Percentiles rank a stretch among this genome's conserved stretches.
Conservation (phyloP, 1,284 basidiomycete species). For the Abortiporus biennis region DNA sequence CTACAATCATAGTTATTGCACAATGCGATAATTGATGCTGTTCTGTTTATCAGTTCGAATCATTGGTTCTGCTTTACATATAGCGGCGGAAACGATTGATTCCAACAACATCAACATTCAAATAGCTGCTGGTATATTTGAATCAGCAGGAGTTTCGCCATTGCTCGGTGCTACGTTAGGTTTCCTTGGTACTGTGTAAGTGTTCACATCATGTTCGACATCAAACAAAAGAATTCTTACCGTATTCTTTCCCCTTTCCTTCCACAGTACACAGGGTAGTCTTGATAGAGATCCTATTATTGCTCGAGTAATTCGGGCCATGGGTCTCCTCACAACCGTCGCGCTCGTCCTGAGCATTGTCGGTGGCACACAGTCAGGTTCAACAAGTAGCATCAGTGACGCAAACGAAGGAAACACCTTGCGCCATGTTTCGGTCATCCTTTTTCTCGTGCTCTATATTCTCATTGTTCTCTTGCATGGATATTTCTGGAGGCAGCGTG, state of each 20-base stretch:
- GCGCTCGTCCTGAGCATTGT: slow-evolving; percentile 46
- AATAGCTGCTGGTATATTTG: slow-evolving; percentile 47
- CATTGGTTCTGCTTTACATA: slow-evolving; percentile 46
- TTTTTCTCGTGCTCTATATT: slow-evolving; percentile 44
- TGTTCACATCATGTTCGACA: too few relatives aligned
- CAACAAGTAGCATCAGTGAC: slow-evolving; percentile 2
- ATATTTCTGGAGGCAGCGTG: slow-evolving; percentile 42
- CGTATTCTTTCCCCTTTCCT: slow-evolving; percentile 8
- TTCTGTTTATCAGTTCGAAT: slow-evolving; percentile 39
- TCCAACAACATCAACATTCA: slow-evolving; percentile 36
- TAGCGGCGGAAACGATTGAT: slow-evolving; percentile 39
- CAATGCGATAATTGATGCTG: not conserved
- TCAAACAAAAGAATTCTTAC: slow-evolving; percentile 1
- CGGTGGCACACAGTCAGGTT: slow-evolving; percentile 26
- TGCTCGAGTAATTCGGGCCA: slow-evolving; percentile 26
- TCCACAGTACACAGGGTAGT: slow-evolving; percentile 21
- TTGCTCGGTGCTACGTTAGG: slow-evolving; percentile 52
- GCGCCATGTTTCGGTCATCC: slow-evolving; percentile 41
- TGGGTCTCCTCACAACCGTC: slow-evolving; percentile 34
- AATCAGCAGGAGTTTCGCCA: slow-evolving; percentile 46
- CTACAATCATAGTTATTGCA: slow-evolving; percentile 3
- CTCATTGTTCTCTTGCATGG: slow-evolving; percentile 35
- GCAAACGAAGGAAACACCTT: slow-evolving; percentile 24
- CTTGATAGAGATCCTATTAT: slow-evolving; percentile 12
- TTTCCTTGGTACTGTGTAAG: slow-evolving; percentile 52